Evolutionary conservation across 352 stramenopile species (phyloP).

Genomic region (Phytophthora cryptogea): DNA sequence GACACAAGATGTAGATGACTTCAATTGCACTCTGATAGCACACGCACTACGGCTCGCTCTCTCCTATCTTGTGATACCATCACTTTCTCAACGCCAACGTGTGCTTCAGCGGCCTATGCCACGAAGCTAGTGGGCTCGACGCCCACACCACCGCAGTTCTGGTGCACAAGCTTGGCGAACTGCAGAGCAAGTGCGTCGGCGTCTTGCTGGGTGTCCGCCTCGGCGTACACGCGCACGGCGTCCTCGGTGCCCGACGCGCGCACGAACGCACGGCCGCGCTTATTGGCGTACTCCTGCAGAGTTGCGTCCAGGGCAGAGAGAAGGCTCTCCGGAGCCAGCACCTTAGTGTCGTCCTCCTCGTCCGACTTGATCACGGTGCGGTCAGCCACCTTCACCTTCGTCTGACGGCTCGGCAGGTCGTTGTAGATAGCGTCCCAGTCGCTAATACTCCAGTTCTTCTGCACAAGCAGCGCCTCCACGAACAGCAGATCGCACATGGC

Average conservation of each 20-base stretch:
- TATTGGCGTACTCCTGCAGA: slow-evolving; percentile 64
- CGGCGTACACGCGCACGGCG: slow-evolving; percentile 98
- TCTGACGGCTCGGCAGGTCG: slow-evolving; percentile 93
- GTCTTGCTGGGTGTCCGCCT: slow-evolving; percentile 90
- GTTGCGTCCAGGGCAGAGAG: slow-evolving; percentile 53
- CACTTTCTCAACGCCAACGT: slow-evolving; percentile 16
- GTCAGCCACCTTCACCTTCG: slow-evolving; percentile 86
- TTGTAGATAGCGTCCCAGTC: slow-evolving; percentile 95
- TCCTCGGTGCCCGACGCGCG: slow-evolving; percentile 98
- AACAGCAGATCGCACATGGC: slow-evolving; percentile 97
- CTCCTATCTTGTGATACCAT: background rate
- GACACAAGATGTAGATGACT: slow-evolving; percentile 7
- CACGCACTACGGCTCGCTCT: slow-evolving; percentile 1
- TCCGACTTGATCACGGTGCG: slow-evolving; percentile 63
- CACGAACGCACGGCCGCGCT: slow-evolving; percentile 90
- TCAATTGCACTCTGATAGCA: slow-evolving; percentile 9
- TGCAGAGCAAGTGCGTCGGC: slow-evolving; percentile 91
- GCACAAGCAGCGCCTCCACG: slow-evolving; percentile 94
- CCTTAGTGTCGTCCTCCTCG: slow-evolving; percentile 70
- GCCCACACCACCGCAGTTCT: slow-evolving; percentile 77
- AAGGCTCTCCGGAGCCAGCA: slow-evolving; percentile 64
- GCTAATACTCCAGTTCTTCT: slow-evolving; percentile 88
- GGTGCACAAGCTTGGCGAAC: slow-evolving; percentile 81
- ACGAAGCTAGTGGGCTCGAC: slow-evolving; percentile 69
- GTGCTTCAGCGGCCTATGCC: slow-evolving; percentile 37